phyloP scores from a whole-genome alignment of 2,329 filamentous ascomycete genomes.

The Rutstroemia sp. region DNA sequence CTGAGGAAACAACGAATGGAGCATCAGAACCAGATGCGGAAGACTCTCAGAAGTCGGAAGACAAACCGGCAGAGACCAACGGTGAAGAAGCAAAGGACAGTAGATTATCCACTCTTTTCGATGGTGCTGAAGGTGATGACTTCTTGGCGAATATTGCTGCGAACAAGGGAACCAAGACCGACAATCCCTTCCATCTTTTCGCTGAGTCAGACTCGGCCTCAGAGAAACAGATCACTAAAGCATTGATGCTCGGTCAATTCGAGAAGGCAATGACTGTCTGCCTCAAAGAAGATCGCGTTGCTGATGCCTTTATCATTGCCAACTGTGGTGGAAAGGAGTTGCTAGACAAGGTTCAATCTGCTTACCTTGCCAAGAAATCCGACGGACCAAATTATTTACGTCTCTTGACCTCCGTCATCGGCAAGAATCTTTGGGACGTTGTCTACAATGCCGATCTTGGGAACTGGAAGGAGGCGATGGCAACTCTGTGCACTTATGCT shows the following conservation, averaged over 20 bases:
- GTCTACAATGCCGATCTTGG: conserved; percentile 90
- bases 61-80: conserved; percentile 41
- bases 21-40: conserved; percentile 33
- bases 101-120: conserved; percentile 73
- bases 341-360: conserved; percentile 86
- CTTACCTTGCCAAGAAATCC: conserved; percentile 78
- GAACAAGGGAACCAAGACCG: conserved; percentile 85
- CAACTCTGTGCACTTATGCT: conserved; percentile 89
- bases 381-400: conserved; percentile 87
- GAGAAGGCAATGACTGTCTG: conserved; percentile 84
- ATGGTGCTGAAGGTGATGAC: conserved; percentile 67
- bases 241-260: conserved; percentile 85
- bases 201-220: conserved; percentile 74
- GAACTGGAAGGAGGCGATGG: conserved; percentile 97
- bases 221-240: conserved; percentile 80
- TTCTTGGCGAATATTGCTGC: conserved; percentile 81
- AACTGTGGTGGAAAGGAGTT: conserved; percentile 92
- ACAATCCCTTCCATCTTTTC: conserved; percentile 89
- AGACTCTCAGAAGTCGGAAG: conserved; percentile 33
- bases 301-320: conserved; percentile 95
- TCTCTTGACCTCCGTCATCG: conserved; percentile 81
- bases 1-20: conserved; percentile 44
- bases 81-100: conserved; percentile 46
- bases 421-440: conserved; percentile 96
- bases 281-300: conserved; percentile 79